These are phyloP conservation scores for Lipomyces yamadae DNA, from an alignment of 805 yeast genomes.

Conservation along the genomic window DNA sequence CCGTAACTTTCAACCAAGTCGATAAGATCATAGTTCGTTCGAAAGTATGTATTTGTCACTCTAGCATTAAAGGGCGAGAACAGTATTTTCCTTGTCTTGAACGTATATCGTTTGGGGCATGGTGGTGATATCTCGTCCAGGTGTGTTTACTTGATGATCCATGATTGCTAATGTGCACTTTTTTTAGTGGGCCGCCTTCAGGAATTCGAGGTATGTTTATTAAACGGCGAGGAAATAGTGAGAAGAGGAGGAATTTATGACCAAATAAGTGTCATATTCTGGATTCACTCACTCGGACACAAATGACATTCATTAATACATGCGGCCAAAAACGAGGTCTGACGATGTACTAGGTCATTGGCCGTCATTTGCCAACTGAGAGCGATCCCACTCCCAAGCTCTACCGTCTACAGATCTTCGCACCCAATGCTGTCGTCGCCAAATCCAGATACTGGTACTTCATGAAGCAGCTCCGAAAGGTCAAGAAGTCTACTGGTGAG, in stretches of 20 bases:
- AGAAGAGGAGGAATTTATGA: neutral
- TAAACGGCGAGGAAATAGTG: neutral
- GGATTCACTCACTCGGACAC: neutral
- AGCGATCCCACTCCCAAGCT: slow-evolving; percentile 99
- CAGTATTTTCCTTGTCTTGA: neutral
- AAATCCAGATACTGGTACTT: slow-evolving; percentile 99
- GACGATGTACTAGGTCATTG: slow-evolving; percentile 90
- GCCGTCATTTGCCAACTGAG: slow-evolving; percentile 99
- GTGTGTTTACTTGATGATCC: neutral
- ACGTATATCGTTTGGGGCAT: neutral
- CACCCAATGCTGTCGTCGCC: slow-evolving; percentile 98
- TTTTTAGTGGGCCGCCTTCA: slow-evolving; percentile 36
- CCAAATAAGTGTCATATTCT: neutral
- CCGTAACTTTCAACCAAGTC: neutral
- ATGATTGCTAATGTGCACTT: slow-evolving; percentile 9
- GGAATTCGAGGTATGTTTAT: slow-evolving; percentile 36
- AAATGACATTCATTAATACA: neutral
- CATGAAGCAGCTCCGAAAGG: slow-evolving; percentile 98
- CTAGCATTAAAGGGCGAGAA: neutral
- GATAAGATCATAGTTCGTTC: neutral
- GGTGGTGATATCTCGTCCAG: neutral
- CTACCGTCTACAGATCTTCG: slow-evolving; percentile 99
- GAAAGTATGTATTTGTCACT: slow-evolving; percentile 3
- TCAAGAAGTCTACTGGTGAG: slow-evolving; percentile 99
- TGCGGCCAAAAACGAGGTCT: neutral